These are phyloP conservation scores for Glonium stellatum DNA, from an alignment of 495 filamentous ascomycete genomes.

Conservation along the genomic window DNA sequence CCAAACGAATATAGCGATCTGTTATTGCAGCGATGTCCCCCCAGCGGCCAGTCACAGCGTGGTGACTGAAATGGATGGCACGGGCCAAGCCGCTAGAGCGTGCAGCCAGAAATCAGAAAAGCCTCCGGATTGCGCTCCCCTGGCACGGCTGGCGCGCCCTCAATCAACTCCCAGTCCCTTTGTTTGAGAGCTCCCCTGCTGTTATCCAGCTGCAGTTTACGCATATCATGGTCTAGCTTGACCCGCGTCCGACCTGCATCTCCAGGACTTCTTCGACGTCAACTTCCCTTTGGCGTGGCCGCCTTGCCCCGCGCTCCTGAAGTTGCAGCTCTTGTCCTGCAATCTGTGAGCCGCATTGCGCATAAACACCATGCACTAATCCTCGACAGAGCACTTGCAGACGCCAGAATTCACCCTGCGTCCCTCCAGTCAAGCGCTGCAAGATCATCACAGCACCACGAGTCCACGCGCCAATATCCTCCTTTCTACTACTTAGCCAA, in stretches of 20 bases:
- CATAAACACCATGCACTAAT: slow-evolving; percentile 24
- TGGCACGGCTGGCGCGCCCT: background rate
- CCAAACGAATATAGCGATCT: too few species aligned
- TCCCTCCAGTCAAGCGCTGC: background rate
- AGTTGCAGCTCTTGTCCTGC: slow-evolving; percentile 7
- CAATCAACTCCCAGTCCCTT: background rate
- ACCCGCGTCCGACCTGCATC: background rate
- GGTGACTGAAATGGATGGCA: too few species aligned
- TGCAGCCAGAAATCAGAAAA: too few species aligned
- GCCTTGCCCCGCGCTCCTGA: background rate
- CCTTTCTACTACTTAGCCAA: slow-evolving; percentile 13
- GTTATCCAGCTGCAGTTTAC: background rate
- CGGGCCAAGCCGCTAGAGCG: too few species aligned
- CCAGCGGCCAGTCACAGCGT: too few species aligned
- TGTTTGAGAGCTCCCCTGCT: background rate
- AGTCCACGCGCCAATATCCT: background rate
- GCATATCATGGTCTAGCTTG: background rate
- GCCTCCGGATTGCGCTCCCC: background rate
- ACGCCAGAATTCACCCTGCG: slow-evolving; percentile 3
- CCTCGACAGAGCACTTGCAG: slow-evolving; percentile 8
- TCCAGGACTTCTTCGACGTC: background rate
- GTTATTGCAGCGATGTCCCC: too few species aligned
- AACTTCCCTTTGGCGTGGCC: background rate
- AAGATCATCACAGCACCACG: background rate
- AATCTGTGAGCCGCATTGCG: background rate